Conservation (phyloP, 2,329 filamentous ascomycete genomes). For the Elsinoe fawcettii region DNA sequence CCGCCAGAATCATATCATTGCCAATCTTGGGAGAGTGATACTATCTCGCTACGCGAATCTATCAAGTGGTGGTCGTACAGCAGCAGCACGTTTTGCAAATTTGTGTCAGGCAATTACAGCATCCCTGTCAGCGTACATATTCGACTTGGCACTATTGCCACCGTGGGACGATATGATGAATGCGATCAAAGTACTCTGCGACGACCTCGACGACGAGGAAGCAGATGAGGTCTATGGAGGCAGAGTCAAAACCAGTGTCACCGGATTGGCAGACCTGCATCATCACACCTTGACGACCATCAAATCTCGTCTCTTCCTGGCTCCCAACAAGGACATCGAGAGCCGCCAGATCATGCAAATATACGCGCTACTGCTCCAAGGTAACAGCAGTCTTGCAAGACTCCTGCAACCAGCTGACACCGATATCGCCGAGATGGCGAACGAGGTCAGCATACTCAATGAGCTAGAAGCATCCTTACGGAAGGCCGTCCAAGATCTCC, state of each 20-base stretch:
- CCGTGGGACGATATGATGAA: slow-evolving; percentile 65
- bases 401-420: neutral
- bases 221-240: slow-evolving; percentile 34
- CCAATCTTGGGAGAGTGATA: slow-evolving; percentile 29
- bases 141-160: slow-evolving; percentile 65
- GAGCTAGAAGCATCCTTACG: neutral
- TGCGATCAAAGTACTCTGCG: slow-evolving; percentile 58
- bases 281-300: slow-evolving; percentile 26
- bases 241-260: slow-evolving; percentile 21
- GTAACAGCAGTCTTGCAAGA: neutral
- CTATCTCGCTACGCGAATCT: neutral
- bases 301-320: slow-evolving; percentile 26
- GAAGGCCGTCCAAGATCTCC: neutral
- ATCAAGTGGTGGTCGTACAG: neutral
- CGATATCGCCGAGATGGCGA: neutral
- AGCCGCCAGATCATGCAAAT: slow-evolving; percentile 23
- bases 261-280: slow-evolving; percentile 24
- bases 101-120: slow-evolving; percentile 76
- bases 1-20: slow-evolving; percentile 57
- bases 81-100: slow-evolving; percentile 49
- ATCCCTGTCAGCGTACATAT: slow-evolving; percentile 66
- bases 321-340: slow-evolving; percentile 25
- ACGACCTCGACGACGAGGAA: slow-evolving; percentile 43
- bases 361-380: slow-evolving; percentile 23
- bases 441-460: neutral